Evolutionary conservation across 768 basidiomycete species (phyloP), one percentile per base, ranked within the genome.

Genomic region (Suillus brevipes): DNA sequence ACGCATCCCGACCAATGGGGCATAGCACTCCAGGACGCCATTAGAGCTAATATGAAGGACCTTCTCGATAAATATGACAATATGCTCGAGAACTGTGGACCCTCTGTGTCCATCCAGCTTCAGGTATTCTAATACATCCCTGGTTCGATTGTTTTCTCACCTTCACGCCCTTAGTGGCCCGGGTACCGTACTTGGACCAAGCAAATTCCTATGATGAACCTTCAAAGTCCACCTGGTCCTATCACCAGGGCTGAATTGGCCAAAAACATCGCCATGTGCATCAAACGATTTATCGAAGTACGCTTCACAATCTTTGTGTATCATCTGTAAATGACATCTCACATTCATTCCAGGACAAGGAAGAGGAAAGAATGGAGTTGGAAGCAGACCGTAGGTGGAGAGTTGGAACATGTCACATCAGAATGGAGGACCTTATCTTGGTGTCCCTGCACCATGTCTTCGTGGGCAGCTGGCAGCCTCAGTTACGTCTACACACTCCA

Each of bases 391-490:
- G 72, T 12, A 75, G 78, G 37, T 93, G 89, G 90, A 81, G 78
- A 67, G 83, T 93, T 20, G 89, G 89, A 18, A 69, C 73, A 18
- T 71, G 77, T 45, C 78, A 83, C 66, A 87, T 92, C 76, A 83
- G 74, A 47, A 77, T 89, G 6, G 89, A 89, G 34, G 85, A 92
- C 71, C 80, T 93, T 59, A 78, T 89, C 60, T 84, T 93, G 52
- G 88, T 93, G 68, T 89, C 89, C 69, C 84, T 92, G 60, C 90
- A 92, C 76, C 91, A 93, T 67, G 90, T 92, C 59, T 91, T 90
- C 10, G 85, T 90, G 76, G 91, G 91, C 20, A 88, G 87, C 64
- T 93, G 91, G 91, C 91, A 93, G 67, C 89, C 90, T 25, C 90
- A 92, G 63, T 76, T 92, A 56, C 83, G 89, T 72, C 80, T 92